Evolutionary conservation across 1,139 yeast genomes (phyloP).

Genomic region (Saccharomyces hybrid): DNA sequence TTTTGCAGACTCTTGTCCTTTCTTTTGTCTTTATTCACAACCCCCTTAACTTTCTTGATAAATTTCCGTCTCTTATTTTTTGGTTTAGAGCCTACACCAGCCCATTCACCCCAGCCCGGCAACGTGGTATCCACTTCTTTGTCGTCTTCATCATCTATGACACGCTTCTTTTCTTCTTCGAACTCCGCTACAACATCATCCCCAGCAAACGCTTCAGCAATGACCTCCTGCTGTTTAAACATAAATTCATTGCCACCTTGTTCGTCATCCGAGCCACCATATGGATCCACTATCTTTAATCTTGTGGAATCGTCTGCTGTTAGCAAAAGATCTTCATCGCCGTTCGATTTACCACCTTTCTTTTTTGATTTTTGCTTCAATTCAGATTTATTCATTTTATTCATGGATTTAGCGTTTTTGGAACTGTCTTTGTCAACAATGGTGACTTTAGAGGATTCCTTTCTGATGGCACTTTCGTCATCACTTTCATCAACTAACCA

Average conservation of each 20-base stretch:
- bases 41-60: slow-evolving; percentile 65
- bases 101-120: slow-evolving; percentile 96
- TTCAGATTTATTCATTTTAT: slow-evolving; percentile 44
- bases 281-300: slow-evolving; percentile 41
- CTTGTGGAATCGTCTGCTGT: slow-evolving; percentile 24
- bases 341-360: slow-evolving; percentile 7
- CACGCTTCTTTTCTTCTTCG: slow-evolving; percentile 60
- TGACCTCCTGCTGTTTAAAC: slow-evolving; percentile 77
- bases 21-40: slow-evolving; percentile 61
- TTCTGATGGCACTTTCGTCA: slow-evolving; percentile 24
- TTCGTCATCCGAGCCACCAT: slow-evolving; percentile 37
- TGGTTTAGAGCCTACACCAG: slow-evolving; percentile 47
- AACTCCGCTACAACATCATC: slow-evolving; percentile 82
- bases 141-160: slow-evolving; percentile 76
- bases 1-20: slow-evolving; percentile 66
- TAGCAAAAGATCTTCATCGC: slow-evolving; percentile 23
- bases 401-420: slow-evolving; percentile 38
- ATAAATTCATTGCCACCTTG: slow-evolving; percentile 31
- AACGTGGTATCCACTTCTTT: slow-evolving; percentile 75
- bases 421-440: slow-evolving; percentile 55
- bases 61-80: slow-evolving; percentile 51
- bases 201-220: slow-evolving; percentile 92
- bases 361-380: slow-evolving; percentile 29
- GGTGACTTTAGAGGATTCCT: slow-evolving; percentile 47
- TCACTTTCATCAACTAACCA: slow-evolving; percentile 48